Evolutionary conservation across 23 red algal genomes (phyloP), one percentile per base, ranked within the genome.

Genomic region (Cyanidiococcus yangmingshanensis): DNA sequence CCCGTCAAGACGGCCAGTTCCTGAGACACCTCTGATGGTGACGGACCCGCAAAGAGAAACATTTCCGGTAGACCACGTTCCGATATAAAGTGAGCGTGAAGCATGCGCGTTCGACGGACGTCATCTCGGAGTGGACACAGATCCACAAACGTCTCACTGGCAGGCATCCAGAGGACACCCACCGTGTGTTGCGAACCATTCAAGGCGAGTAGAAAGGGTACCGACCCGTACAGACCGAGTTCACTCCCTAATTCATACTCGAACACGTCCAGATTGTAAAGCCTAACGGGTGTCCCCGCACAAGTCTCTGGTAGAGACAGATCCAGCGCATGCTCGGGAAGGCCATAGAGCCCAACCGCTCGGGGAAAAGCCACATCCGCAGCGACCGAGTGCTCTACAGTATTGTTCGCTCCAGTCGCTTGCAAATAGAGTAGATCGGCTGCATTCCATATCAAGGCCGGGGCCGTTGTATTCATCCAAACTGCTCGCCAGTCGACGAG

Each of bases 231-330:
- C 25, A 96, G 54, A 34, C 92, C 92, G 21, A 96, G 82, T 57
- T 87, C 79, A 59, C 81, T 86, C n/a, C 85, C 82, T 57, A 90
- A 59, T 57, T 96, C 92, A 59, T 85, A 96, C 77, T 96, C 92
- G 75, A 96, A 96, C 1, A 96, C 80, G 80, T 96, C 92, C 57
- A 96, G 57, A 68, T 96, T 96, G 76, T 96, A 96, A 50, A 96
- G 80, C 2, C 92, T 79, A 58, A 82, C 39, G n/a, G 92, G 92
- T 68, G 87, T 84, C 37, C 82, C 77, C 63, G 7, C 58, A 40
- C 2, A 68, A 26, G 88, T 96, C 67, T 85, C 58, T n/a, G 50
- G 67, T 57, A 96, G 39, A 25, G 79, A 77, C 77, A 96, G 76
- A 0, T 76, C 29, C 1, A 84, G 80, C 40, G 92, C 85, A 17